Percentiles rank a stretch among this genome's conserved stretches.
Conservation (phyloP, 73 alveolate genomes). For the Breviolum minutum region DNA sequence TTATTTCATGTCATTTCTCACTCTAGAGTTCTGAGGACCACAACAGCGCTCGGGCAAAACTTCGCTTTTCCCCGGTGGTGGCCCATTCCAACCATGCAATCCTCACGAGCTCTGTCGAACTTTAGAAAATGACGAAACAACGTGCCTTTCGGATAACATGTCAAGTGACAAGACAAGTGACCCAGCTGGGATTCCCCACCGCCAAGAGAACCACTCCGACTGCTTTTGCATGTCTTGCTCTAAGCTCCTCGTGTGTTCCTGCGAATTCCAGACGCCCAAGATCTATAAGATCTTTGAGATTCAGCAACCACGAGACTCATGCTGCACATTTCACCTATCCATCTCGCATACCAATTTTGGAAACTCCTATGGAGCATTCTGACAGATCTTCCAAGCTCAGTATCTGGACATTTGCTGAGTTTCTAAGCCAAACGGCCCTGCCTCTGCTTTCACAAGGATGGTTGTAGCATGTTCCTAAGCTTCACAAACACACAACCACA, state of each 20-base stretch:
- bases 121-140: not conserved
- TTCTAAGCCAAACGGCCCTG: not conserved
- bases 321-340: too few species aligned
- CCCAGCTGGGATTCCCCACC: conserved; percentile 5
- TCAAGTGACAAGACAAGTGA: not conserved
- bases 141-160: too few species aligned
- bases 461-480: conserved; percentile 22
- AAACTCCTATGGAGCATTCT: too few species aligned
- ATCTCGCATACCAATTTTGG: not conserved
- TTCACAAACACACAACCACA: not conserved
- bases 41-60: conserved; percentile 43
- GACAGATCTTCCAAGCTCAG: too few species aligned
- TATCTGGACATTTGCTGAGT: not conserved
- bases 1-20: not conserved
- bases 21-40: not conserved
- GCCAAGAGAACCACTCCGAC: conserved; percentile 89
- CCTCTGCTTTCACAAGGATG: conserved; percentile 41
- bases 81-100: conserved; percentile 93
- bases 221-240: conserved; percentile 91
- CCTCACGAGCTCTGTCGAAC: not conserved
- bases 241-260: conserved; percentile 46
- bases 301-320: too few species aligned
- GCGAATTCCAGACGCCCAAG: not conserved
- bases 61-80: conserved; percentile 71
- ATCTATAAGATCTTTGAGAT: not conserved